phyloP scores from a whole-genome alignment of 306 rosid genomes.

The Neltuma alba region DNA sequence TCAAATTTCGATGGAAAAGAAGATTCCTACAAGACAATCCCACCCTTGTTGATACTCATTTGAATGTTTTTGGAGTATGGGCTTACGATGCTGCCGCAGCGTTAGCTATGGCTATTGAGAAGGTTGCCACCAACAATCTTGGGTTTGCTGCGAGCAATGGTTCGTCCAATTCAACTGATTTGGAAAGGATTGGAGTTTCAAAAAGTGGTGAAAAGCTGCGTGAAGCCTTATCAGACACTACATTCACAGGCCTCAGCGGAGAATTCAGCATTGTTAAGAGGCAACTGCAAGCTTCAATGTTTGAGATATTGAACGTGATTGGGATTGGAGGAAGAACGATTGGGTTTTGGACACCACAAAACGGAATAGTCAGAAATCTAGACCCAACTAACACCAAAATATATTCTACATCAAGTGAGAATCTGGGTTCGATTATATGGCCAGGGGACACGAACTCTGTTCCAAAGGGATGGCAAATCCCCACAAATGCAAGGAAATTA shows the following conservation, averaged over 20 bases:
- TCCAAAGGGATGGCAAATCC: constrained; percentile 64
- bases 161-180: constrained; percentile 43
- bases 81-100: constrained; percentile 68
- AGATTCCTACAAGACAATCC: constrained; percentile 44
- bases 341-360: constrained; percentile 57
- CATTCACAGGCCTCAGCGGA: constrained; percentile 52
- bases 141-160: neutral
- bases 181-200: constrained; percentile 43
- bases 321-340: constrained; percentile 44
- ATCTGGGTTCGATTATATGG: constrained; percentile 46
- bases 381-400: neutral
- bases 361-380: constrained; percentile 40
- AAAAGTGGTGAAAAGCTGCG: constrained; percentile 42
- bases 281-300: constrained; percentile 37
- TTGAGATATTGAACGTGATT: constrained; percentile 51
- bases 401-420: constrained; percentile 23
- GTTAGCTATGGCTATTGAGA: constrained; percentile 60
- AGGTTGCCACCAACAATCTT: constrained; percentile 26
- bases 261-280: constrained; percentile 44
- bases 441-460: constrained; percentile 49
- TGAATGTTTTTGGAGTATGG: constrained; percentile 52
- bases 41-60: constrained; percentile 11
- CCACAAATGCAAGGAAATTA: constrained; percentile 47
- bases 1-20: constrained; percentile 49
- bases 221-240: constrained; percentile 36